Percentiles rank a stretch among this genome's conserved stretches.
Evolutionary conservation across 257 asterid genomes (phyloP).

Genomic region (Eucommia ulmoides): DNA sequence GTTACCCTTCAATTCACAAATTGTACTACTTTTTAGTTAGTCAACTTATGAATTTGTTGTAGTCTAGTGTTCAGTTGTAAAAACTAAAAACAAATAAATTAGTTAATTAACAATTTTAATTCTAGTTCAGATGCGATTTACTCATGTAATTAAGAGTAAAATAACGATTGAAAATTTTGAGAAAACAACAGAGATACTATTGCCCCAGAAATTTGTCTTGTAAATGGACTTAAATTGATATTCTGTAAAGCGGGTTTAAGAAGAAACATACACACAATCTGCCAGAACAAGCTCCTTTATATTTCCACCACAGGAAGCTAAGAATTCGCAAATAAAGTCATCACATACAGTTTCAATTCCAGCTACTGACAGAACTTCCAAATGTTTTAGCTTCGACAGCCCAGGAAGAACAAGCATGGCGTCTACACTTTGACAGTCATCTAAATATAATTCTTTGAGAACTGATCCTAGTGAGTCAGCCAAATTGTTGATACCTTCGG

Average conservation of each 20-base stretch:
- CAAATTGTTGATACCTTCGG: slow-evolving; percentile 53
- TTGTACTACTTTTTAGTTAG: too few relatives aligned
- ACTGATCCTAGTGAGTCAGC: slow-evolving; percentile 45
- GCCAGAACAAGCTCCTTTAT: slow-evolving; percentile 75
- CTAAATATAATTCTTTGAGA: slow-evolving; percentile 66
- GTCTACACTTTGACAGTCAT: slow-evolving; percentile 53
- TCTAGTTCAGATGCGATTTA: too few relatives aligned
- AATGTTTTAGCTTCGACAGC: slow-evolving; percentile 43
- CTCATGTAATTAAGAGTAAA: too few relatives aligned
- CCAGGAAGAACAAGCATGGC: slow-evolving; percentile 69
- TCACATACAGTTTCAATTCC: slow-evolving; percentile 57
- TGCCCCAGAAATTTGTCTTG: too few relatives aligned
- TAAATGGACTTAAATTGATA: neutral
- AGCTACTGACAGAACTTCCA: slow-evolving; percentile 81
- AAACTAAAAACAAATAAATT: too few relatives aligned
- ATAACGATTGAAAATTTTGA: too few relatives aligned
- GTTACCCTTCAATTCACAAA: too few relatives aligned
- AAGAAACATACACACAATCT: slow-evolving; percentile 57
- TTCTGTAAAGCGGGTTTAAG: neutral
- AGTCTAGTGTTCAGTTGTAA: too few relatives aligned
- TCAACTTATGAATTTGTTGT: too few relatives aligned
- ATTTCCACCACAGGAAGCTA: slow-evolving; percentile 41
- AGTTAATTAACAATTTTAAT: too few relatives aligned
- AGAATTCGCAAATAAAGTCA: slow-evolving; percentile 40
- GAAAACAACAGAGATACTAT: too few relatives aligned